A percentile compares a stretch with the other conserved stretches of the same genome.
These are phyloP conservation scores for Cladosporium sp. DNA, from an alignment of 2,329 filamentous ascomycete genomes.

Conservation along the genomic window DNA sequence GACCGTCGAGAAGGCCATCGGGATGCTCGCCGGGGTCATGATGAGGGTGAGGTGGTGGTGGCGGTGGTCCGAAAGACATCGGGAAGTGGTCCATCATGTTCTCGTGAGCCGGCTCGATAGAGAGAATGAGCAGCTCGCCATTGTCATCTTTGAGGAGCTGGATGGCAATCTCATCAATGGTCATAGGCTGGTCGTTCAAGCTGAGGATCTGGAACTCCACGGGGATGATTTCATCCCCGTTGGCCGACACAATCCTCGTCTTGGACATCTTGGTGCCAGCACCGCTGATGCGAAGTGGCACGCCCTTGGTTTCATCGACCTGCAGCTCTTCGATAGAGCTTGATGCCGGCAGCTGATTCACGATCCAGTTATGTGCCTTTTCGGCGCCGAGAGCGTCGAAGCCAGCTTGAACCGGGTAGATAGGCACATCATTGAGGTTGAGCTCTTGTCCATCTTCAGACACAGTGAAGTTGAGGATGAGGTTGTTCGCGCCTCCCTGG, in stretches of 20 bases:
- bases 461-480: slow-evolving; percentile 51
- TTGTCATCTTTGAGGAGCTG: slow-evolving; percentile 58
- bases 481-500: slow-evolving; percentile 29
- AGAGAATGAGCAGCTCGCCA: slow-evolving; percentile 53
- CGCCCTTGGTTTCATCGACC: slow-evolving; percentile 27
- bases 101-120: slow-evolving; percentile 9
- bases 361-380: slow-evolving; percentile 4
- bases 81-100: slow-evolving; percentile 11
- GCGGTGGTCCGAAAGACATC: slow-evolving; percentile 15
- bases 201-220: slow-evolving; percentile 58
- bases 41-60: slow-evolving; percentile 23
- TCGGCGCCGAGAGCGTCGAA: slow-evolving; percentile 7
- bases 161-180: slow-evolving; percentile 55
- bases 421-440: slow-evolving; percentile 56
- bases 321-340: slow-evolving; percentile 8
- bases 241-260: slow-evolving; percentile 46
- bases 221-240: slow-evolving; percentile 49
- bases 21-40: slow-evolving; percentile 23
- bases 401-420: slow-evolving; percentile 44
- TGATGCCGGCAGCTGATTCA: slow-evolving; percentile 5
- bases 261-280: slow-evolving; percentile 34
- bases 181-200: slow-evolving; percentile 48
- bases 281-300: slow-evolving; percentile 32
- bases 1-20: background rate
- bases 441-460: slow-evolving; percentile 45